Evolutionary conservation across 495 filamentous ascomycete genomes (phyloP).

Genomic region (Aspergillus cavernicola): DNA sequence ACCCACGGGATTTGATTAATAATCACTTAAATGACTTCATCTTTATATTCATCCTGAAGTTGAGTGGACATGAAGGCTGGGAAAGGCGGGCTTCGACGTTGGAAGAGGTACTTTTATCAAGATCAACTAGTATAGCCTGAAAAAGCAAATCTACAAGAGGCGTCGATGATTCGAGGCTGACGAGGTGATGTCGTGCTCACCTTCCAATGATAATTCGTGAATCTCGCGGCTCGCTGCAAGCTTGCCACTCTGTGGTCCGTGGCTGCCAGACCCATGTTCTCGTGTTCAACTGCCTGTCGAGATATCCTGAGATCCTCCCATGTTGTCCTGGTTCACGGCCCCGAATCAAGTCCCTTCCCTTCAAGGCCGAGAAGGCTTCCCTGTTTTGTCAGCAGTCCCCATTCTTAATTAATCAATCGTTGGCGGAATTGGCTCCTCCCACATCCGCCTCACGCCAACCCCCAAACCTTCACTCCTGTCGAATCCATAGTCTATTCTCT

Average conservation of each 20-base stretch:
- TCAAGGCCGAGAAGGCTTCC: background rate
- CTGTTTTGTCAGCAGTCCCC: slow-evolving; percentile 25
- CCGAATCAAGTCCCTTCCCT: too few relatives aligned
- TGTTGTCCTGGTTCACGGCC: too few relatives aligned
- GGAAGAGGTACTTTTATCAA: background rate
- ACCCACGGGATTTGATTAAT: slow-evolving; percentile 1
- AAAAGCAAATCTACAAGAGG: slow-evolving; percentile 10
- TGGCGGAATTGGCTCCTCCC: slow-evolving; percentile 19
- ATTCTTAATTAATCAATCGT: background rate
- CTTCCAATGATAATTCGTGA: background rate
- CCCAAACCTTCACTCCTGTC: slow-evolving; percentile 7
- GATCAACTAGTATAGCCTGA: background rate
- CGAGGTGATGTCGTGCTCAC: slow-evolving; percentile 6
- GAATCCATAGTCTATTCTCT: background rate
- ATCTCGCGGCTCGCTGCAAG: slow-evolving; percentile 2
- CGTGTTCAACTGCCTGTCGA: slow-evolving; percentile 5
- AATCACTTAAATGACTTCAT: slow-evolving; percentile 11
- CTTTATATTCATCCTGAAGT: background rate
- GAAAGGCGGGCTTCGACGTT: background rate
- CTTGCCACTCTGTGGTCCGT: slow-evolving; percentile 9
- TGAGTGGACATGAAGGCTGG: background rate
- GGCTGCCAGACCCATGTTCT: slow-evolving; percentile 10
- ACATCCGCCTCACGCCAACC: slow-evolving; percentile 8
- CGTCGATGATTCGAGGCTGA: slow-evolving; percentile 9
- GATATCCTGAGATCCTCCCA: too few relatives aligned